Evolutionary conservation across 2,329 filamentous ascomycete species (phyloP), one percentile per base, ranked within the genome.

Genomic region (Arthrocladium fulminans): DNA sequence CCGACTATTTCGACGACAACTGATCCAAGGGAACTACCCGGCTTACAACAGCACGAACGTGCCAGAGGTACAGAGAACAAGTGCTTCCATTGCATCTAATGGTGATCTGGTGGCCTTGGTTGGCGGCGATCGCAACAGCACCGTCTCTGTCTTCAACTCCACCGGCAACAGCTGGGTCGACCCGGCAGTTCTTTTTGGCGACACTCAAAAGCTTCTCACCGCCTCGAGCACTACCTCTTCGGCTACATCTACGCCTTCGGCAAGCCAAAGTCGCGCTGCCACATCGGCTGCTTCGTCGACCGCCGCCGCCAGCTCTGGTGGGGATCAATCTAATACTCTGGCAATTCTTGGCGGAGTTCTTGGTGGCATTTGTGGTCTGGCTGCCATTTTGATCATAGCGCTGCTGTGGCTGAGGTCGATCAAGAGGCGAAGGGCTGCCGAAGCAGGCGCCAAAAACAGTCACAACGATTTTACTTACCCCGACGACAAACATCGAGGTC

Each of bases 261-360:
- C 52, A 54, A 54, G 57, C 13, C 57, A 53, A 2, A 50, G 62
- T 7, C 58, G 63, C 0, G 60, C 59, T 45, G 54, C 63, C 29
- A 59, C 65, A 13, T 59, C 67, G 1, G 55, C 65, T 27, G 52
- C 65, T 24, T 50, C 59, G 12, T 41, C 45, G 4, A 45, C 62
- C n/a, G 53, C 63, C 22, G 60, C 63, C 20, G 64, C 67, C 32
- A 63, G 61, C 23, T 63, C 61, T 34, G 57, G 57, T 48, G 55
- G 61, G 51, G 55, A 59, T 22, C 52, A 63, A 20, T 63, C 59
- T 24, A 57, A 51, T 29, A 54, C 60, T 32, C 60, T 60, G 20
- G 80, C 80, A 6, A 83, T 95, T 23, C 74, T 96, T 1, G 89
- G 86, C 27, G 86, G 86, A 44, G 86, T 86, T 0, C 74, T 97